A percentile compares a stretch with the other conserved stretches of the same genome.
These are phyloP conservation scores for Dryas integrifolia DNA, from an alignment of 331 rosid genomes.

Conservation along the genomic window DNA sequence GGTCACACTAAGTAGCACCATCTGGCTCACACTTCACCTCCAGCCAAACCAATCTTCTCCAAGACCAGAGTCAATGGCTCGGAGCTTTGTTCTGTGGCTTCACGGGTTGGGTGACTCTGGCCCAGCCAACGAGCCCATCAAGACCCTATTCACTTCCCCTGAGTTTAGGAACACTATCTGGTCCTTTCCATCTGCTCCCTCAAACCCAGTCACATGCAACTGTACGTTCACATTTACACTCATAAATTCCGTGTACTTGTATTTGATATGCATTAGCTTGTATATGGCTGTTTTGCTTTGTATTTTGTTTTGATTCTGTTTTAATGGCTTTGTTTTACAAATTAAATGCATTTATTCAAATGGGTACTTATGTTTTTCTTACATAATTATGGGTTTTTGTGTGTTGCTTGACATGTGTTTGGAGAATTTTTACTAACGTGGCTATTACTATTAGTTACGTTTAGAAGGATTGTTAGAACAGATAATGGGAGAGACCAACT, in stretches of 20 bases:
- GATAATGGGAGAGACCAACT: no score
- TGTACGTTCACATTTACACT: slow-evolving; percentile 33
- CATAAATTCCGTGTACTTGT: neutral
- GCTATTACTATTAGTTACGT: no score
- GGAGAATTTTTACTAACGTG: neutral
- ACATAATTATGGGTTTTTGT: neutral
- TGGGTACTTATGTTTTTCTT: neutral
- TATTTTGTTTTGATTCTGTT: neutral
- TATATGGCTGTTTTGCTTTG: neutral
- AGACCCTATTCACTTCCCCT: slow-evolving; percentile 69
- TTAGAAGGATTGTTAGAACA: no score
- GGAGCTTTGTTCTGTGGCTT: slow-evolving; percentile 83
- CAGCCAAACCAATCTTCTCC: slow-evolving; percentile 23
- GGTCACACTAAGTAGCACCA: slow-evolving; percentile 33
- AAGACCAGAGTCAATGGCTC: slow-evolving; percentile 47
- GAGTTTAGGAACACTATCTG: slow-evolving; percentile 60
- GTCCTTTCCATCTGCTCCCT: slow-evolving; percentile 89
- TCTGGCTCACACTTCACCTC: slow-evolving; percentile 29
- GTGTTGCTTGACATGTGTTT: slow-evolving; percentile 5
- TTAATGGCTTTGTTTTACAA: neutral
- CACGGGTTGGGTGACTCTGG: slow-evolving; percentile 92
- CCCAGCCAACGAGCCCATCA: slow-evolving; percentile 87
- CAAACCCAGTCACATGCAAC: slow-evolving; percentile 76
- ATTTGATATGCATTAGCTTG: neutral
- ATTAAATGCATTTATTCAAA: neutral